Base-by-base conservation (phyloP, 352 stramenopile species). In the Pythium sukuiense region DNA sequence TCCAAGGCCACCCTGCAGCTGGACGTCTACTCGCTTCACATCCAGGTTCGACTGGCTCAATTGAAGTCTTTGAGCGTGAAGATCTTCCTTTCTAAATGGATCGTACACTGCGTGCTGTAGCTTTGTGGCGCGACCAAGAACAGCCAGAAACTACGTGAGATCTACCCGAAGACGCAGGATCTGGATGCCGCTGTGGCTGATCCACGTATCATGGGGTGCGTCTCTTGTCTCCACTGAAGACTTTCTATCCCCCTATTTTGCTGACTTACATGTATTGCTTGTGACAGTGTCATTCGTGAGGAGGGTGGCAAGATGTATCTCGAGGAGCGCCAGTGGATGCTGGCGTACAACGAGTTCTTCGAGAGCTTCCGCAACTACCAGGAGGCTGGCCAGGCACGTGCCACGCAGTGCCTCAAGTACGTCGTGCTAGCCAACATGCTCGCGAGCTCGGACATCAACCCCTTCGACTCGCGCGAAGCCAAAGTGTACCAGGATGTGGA, bases 271-370 rank as follows among this genome's bases (percentile, higher is more conserved):
- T 29, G 7, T n/a, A n/a, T 43, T 35, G 2, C 2, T 6, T 29
- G 29, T 30, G 33, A 18, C 33, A 91, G 85, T 4, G 73, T 94
- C 46, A 96, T 98, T 58, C 80, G 88, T 46, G 92, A 98, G 74
- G 88, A 97, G 68, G 92, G 92, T 9, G 92, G 91, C n/a, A 97
- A 97, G 65, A 97, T 97, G 90, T 94, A 97, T 70, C 76, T 98
- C 78, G 81, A 90, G 50, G 82, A 96, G 71, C 81, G 83, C 30
- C 72, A 95, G 59, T 98, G 90, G 90, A 85, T 85, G 65, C 73
- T 92, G 37, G 93, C 93, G 46, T 97, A 98, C 79, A 97, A 97
- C 64, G 89, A 98, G 67, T 97, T 98, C 67, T 97, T 97, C 37
- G 90, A 97, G 76, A 94, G 89, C 61, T 97, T 98, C 65, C 83